These are phyloP conservation scores for Diaporthe amygdali DNA, from an alignment of 2,329 filamentous ascomycete genomes.

Conservation along the genomic window DNA sequence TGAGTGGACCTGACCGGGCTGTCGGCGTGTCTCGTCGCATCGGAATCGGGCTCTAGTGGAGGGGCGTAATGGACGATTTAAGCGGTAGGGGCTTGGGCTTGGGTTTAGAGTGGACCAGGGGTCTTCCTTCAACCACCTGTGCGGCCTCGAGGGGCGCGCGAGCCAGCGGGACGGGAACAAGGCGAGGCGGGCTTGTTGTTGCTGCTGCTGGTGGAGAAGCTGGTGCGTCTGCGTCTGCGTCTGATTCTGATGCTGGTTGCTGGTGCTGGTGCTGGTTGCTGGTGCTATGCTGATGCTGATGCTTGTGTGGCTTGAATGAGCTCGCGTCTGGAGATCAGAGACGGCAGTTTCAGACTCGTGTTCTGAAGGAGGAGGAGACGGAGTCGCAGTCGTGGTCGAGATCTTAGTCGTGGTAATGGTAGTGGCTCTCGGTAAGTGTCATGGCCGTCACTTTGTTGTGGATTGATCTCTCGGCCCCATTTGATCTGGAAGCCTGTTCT, in stretches of 20 bases:
- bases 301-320: neutral
- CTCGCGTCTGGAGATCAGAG: neutral
- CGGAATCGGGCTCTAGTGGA: constrained; percentile 18
- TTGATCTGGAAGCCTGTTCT: constrained; percentile 11
- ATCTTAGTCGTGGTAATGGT: neutral
- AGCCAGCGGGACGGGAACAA: neutral
- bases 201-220: neutral
- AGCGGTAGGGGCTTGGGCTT: constrained; percentile 14
- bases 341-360: neutral
- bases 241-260: neutral
- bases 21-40: constrained; percentile 26
- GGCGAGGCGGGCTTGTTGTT: neutral
- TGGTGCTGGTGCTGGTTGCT: neutral
- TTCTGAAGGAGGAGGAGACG: neutral
- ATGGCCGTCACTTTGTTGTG: neutral
- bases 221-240: no score
- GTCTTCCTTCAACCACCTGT: constrained; percentile 4
- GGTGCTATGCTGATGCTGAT: neutral
- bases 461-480: neutral
- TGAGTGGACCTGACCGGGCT: constrained; percentile 24
- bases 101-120: constrained; percentile 16
- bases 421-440: neutral
- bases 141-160: neutral
- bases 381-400: neutral
- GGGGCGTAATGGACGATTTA: constrained; percentile 18